Evolutionary conservation across 1,139 yeast genomes (phyloP).

Genomic region (Hyphopichia pseudoburtonii): DNA sequence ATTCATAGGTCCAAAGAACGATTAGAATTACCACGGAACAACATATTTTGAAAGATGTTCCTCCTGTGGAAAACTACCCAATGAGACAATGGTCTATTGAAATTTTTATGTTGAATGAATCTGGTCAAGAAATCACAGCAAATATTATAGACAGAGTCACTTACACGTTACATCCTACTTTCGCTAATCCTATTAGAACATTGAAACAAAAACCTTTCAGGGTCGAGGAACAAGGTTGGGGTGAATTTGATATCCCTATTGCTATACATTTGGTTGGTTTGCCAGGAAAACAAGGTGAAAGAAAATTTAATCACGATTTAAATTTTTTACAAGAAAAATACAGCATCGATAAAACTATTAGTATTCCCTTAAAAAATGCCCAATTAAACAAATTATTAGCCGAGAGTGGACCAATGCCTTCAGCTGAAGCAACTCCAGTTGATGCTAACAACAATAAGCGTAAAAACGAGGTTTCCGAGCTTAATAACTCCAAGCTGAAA

Average conservation of each 20-base stretch:
- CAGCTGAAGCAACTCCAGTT: slow-evolving; percentile 13
- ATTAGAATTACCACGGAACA: slow-evolving; percentile 88
- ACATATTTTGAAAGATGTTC: slow-evolving; percentile 76
- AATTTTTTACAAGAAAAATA: slow-evolving; percentile 80
- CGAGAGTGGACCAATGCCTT: slow-evolving; percentile 81
- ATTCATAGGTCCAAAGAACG: slow-evolving; percentile 81
- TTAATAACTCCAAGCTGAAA: slow-evolving; percentile 52
- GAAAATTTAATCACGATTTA: slow-evolving; percentile 83
- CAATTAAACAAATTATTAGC: slow-evolving; percentile 65
- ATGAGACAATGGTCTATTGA: slow-evolving; percentile 91
- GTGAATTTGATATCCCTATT: slow-evolving; percentile 90
- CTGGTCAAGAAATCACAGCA: slow-evolving; percentile 86
- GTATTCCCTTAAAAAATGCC: slow-evolving; percentile 75
- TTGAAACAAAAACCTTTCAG: slow-evolving; percentile 84
- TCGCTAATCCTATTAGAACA: slow-evolving; percentile 81
- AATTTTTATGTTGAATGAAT: slow-evolving; percentile 70
- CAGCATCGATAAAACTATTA: slow-evolving; percentile 72
- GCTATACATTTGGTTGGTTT: slow-evolving; percentile 65
- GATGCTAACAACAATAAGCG: slow-evolving; percentile 28
- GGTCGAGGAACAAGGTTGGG: slow-evolving; percentile 97
- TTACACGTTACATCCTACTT: slow-evolving; percentile 92
- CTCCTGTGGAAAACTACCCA: slow-evolving; percentile 92
- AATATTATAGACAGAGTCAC: slow-evolving; percentile 88
- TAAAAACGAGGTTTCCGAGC: slow-evolving; percentile 21
- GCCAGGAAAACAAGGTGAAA: slow-evolving; percentile 82